Evolutionary conservation across 331 rosid genomes (phyloP).

Genomic region (Saraca asoca): DNA sequence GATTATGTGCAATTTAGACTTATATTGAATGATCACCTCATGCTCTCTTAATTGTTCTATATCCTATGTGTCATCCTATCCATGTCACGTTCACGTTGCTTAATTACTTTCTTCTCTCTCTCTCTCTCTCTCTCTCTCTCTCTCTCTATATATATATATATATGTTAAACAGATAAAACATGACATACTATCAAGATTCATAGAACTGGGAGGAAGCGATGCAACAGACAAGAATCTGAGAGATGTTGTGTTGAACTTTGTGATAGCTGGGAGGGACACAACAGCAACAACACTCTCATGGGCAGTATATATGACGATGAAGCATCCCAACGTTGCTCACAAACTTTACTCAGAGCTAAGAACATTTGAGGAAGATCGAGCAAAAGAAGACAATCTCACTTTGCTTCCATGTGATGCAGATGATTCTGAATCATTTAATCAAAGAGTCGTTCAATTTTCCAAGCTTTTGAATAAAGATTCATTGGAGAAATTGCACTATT

Average conservation of each 20-base stretch:
- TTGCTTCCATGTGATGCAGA: slow-evolving; percentile 47
- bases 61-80: too few relatives aligned
- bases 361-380: slow-evolving; percentile 61
- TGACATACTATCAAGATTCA: slow-evolving; percentile 86
- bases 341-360: slow-evolving; percentile 73
- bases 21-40: too few relatives aligned
- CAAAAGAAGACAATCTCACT: slow-evolving; percentile 54
- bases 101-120: background rate
- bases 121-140: too few relatives aligned
- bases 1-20: too few relatives aligned
- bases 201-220: slow-evolving; percentile 59
- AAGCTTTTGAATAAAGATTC: slow-evolving; percentile 66
- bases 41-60: too few relatives aligned
- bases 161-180: slow-evolving; percentile 60
- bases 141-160: too few relatives aligned
- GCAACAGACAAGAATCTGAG: slow-evolving; percentile 75
- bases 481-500: slow-evolving; percentile 55
- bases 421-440: slow-evolving; percentile 57
- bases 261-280: slow-evolving; percentile 92
- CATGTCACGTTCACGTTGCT: background rate
- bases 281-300: slow-evolving; percentile 92
- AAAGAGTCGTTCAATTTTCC: slow-evolving; percentile 62
- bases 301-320: slow-evolving; percentile 81
- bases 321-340: slow-evolving; percentile 64
- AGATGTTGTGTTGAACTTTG: slow-evolving; percentile 84